Percentiles rank a stretch among this genome's conserved stretches.
These are phyloP conservation scores for Darksidea phi DNA, from an alignment of 495 filamentous ascomycete species.

Conservation along the genomic window DNA sequence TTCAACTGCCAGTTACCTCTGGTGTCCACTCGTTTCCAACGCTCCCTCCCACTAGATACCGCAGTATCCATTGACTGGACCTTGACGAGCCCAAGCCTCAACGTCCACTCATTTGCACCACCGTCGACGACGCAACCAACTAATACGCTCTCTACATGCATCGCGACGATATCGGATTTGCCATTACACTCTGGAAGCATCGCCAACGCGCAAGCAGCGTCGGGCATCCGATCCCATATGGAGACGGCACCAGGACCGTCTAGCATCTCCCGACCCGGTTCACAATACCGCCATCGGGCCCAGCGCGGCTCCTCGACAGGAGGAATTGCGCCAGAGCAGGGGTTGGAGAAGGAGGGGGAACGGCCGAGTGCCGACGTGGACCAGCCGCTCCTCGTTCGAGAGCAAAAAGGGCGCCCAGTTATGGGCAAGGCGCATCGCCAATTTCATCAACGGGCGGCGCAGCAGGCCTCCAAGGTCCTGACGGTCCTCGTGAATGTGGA, in stretches of 20 bases:
- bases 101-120: conserved; percentile 29
- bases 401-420: conserved; percentile 25
- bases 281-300: conserved; percentile 21
- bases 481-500: conserved; percentile 22
- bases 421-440: conserved; percentile 28
- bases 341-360: conserved; percentile 20
- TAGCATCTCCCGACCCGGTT: conserved; percentile 31
- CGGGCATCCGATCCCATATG: conserved; percentile 17
- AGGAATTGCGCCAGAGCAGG: background rate
- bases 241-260: conserved; percentile 13
- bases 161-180: conserved; percentile 9
- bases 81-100: conserved; percentile 14
- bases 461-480: conserved; percentile 5
- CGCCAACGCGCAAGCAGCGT: conserved; percentile 13
- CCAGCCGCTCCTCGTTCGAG: conserved; percentile 24
- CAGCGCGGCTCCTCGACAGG: conserved; percentile 5
- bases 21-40: conserved; percentile 35
- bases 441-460: conserved; percentile 26
- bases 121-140: conserved; percentile 13
- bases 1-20: conserved; percentile 29
- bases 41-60: conserved; percentile 15
- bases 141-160: conserved; percentile 23
- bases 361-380: conserved; percentile 1
- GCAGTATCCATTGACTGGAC: conserved; percentile 37
- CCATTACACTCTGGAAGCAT: conserved; percentile 19